A percentile compares a stretch with the other conserved stretches of the same genome.
These are phyloP conservation scores for Podospora fimiseda DNA, from an alignment of 495 filamentous ascomycete genomes.

Conservation along the genomic window DNA sequence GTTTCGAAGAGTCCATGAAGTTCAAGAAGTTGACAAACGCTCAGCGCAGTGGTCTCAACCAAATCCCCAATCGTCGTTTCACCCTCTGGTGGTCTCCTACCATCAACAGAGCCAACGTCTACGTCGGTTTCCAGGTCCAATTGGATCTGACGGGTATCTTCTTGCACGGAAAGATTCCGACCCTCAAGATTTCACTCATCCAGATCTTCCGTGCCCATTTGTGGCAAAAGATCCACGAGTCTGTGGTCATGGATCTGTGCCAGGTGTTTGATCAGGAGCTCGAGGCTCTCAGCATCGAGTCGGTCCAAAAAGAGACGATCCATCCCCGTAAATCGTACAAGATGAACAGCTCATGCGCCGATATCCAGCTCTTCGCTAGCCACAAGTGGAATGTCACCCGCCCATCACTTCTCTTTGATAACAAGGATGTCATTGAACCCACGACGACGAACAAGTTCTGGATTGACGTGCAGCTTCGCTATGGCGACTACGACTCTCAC, in stretches of 20 bases:
- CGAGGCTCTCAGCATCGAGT: constrained; percentile 93
- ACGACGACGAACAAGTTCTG: constrained; percentile 99
- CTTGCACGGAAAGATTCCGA: constrained; percentile 98
- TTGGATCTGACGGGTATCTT: constrained; percentile 98
- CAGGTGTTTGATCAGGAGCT: constrained; percentile 99
- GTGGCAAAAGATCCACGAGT: constrained; percentile 99
- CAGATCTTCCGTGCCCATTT: constrained; percentile 99
- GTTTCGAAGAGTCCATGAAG: constrained; percentile 63
- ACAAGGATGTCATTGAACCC: constrained; percentile 90
- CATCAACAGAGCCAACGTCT: constrained; percentile 71
- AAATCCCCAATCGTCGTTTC: constrained; percentile 98
- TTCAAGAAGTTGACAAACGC: constrained; percentile 99
- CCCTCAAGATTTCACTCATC: constrained; percentile 95
- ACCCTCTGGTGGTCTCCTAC: constrained; percentile 97
- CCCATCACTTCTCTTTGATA: constrained; percentile 89
- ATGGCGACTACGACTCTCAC: constrained; percentile 98
- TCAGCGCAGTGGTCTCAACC: constrained; percentile 95
- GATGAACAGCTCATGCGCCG: constrained; percentile 99
- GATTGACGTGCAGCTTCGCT: constrained; percentile 96
- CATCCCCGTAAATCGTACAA: constrained; percentile 99
- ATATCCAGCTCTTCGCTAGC: constrained; percentile 94
- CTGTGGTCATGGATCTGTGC: constrained; percentile 97
- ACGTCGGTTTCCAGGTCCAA: constrained; percentile 98
- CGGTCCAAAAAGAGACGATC: constrained; percentile 98
- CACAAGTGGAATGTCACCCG: constrained; percentile 98